Evolutionary conservation across 2,329 filamentous ascomycete genomes (phyloP).

Genomic region (Talaromyces funiculosus): DNA sequence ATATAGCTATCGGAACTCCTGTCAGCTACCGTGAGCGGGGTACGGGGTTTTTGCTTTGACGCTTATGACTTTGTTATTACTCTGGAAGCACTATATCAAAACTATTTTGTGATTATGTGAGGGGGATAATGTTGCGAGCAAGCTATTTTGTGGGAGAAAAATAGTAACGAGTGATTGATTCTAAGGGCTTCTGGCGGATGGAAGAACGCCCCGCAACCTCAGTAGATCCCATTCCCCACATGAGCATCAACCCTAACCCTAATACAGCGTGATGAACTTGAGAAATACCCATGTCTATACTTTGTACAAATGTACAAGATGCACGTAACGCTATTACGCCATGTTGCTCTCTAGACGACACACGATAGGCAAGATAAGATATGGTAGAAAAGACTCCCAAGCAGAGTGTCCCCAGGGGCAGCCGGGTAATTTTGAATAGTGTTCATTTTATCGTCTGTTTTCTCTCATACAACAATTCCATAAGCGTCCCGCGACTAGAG

Average conservation of each 20-base stretch:
- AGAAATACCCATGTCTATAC: neutral
- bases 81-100: neutral
- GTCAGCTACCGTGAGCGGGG: neutral
- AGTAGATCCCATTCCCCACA: neutral
- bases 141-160: neutral
- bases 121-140: neutral
- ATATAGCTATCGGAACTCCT: neutral
- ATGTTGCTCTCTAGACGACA: neutral
- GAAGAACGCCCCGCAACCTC: neutral
- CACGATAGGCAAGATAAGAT: neutral
- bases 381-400: neutral
- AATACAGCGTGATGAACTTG: neutral
- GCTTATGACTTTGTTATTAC: neutral
- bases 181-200: slow-evolving; percentile 2
- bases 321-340: neutral
- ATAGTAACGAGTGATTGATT: neutral
- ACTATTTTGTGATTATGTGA: neutral
- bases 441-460: slow-evolving; percentile 10
- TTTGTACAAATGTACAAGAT: neutral
- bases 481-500: neutral
- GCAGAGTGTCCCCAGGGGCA: neutral
- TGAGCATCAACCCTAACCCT: neutral
- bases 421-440: neutral
- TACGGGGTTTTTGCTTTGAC: neutral
- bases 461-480: slow-evolving; percentile 1